Evolutionary conservation across 2,329 filamentous ascomycete genomes (phyloP), one percentile per base, ranked within the genome.

Genomic region (Lasiodiplodia theobromae): DNA sequence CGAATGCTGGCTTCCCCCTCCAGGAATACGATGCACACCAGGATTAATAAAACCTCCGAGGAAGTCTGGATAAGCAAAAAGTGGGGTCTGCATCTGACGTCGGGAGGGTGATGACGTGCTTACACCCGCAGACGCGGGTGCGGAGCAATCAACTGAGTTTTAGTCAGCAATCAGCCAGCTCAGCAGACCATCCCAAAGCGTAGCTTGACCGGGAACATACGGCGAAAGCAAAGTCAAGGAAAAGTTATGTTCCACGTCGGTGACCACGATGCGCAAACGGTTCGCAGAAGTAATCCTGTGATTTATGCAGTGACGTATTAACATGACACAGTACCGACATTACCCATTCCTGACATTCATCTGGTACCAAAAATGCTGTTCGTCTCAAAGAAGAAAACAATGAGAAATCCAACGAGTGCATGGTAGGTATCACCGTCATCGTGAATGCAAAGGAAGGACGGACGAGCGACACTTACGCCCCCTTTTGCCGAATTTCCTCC

Each of bases 391-490:
- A 44, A 11, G n/a, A 47, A 3, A 18, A 37, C 10, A 57, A 38
- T 8, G 28, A 31, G 28, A 57, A 38, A 40, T 23, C 18, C 54
- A 57, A 57, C 11, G 53, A 56, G 54, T 21, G 31, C 18, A 16
- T 56, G 21, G 34, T n/a, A 56, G 54, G 54, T 57, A 57, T 57
- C 34, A 21, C n/a, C 40, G 18, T 18, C 44, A 40, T 58, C 37
- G 21, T 44, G 21, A 58, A 58, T 38, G 40, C 11, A 38, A 52
- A 12, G 25, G 38, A 28, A 18, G 40, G 38, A 40, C 40, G 58
- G 58, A n/a, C 58, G 40, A 28, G 40, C 56, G 40, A 38, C 47
- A 64, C 60, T 64, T 64, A 64, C 60, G 44, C 60, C 60, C 47
- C 60, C 60, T 38, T 38, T 64, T 25, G 18, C 31, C 23, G 60